Percentiles rank a stretch among this genome's conserved stretches.
Evolutionary conservation across 495 filamentous ascomycete species (phyloP).

Genomic region (Parmelia sp.): DNA sequence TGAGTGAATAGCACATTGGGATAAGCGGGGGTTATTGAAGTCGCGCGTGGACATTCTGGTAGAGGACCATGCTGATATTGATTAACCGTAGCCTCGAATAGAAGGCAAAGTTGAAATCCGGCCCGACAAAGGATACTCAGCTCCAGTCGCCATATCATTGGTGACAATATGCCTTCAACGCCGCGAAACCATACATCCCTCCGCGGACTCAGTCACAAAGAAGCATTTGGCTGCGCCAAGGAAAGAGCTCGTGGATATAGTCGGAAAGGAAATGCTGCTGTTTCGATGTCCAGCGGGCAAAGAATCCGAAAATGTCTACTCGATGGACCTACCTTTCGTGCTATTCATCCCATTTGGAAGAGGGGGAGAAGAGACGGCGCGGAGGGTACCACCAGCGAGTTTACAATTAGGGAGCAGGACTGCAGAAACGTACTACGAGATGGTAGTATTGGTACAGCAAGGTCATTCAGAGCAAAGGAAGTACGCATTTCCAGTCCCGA

Average conservation of each 20-base stretch:
- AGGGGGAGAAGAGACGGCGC: constrained; percentile 77
- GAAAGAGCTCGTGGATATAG: constrained; percentile 84
- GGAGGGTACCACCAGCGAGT: constrained; percentile 86
- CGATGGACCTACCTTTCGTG: constrained; percentile 97
- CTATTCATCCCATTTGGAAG: constrained; percentile 94
- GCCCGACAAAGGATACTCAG: constrained; percentile 71
- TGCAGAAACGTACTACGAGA: constrained; percentile 93
- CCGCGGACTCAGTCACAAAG: constrained; percentile 87
- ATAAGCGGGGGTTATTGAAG: background rate
- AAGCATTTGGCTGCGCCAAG: constrained; percentile 87
- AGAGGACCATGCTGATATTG: background rate
- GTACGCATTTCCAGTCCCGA: constrained; percentile 84
- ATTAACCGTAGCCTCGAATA: constrained; percentile 68
- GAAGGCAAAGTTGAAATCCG: constrained; percentile 98
- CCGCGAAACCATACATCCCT: constrained; percentile 92
- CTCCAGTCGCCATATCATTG: constrained; percentile 83
- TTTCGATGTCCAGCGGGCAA: constrained; percentile 78
- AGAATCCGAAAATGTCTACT: constrained; percentile 78
- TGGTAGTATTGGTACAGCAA: constrained; percentile 93
- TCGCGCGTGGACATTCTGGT: background rate
- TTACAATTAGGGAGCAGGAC: constrained; percentile 84
- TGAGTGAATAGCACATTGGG: constrained; percentile 42
- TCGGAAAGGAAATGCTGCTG: constrained; percentile 90
- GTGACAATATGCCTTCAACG: constrained; percentile 90
- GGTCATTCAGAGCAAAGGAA: constrained; percentile 78